Percentiles rank a stretch among this genome's conserved stretches.
phyloP scores from a whole-genome alignment of 805 yeast genomes.

The Nakazawaea holstii region DNA sequence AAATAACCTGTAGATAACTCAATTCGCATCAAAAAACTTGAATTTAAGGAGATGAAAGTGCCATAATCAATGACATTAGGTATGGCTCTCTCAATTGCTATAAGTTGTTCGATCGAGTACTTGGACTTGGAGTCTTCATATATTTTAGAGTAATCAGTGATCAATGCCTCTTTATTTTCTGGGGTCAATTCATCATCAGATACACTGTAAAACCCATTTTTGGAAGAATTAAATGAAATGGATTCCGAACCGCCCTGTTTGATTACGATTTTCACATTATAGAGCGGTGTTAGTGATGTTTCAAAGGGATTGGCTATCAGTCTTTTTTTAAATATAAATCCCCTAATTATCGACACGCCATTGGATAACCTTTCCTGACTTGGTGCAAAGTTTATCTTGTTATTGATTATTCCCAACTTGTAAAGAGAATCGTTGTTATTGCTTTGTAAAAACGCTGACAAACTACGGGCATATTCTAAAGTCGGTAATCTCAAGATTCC shows the following conservation, averaged over 20 bases:
- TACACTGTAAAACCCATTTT: slow-evolving; percentile 11
- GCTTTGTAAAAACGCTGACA: slow-evolving; percentile 14
- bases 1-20: slow-evolving; percentile 15
- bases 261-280: slow-evolving; percentile 10
- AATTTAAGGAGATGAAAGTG: slow-evolving; percentile 2
- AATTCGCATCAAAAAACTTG: slow-evolving; percentile 3
- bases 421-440: slow-evolving; percentile 16
- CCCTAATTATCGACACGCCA: slow-evolving; percentile 1
- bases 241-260: not conserved
- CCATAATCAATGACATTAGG: slow-evolving; percentile 8
- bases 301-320: not conserved
- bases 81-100: slow-evolving; percentile 14
- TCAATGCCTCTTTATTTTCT: slow-evolving; percentile 10
- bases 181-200: slow-evolving; percentile 8
- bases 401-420: slow-evolving; percentile 30
- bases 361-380: slow-evolving; percentile 18
- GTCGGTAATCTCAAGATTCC: slow-evolving; percentile 25
- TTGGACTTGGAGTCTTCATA: not conserved
- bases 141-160: slow-evolving; percentile 7
- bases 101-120: slow-evolving; percentile 10
- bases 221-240: not conserved
- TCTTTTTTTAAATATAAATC: slow-evolving; percentile 5
- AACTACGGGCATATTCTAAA: slow-evolving; percentile 29
- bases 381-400: slow-evolving; percentile 29
- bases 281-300: slow-evolving; percentile 5